phyloP scores from a whole-genome alignment of 2,329 filamentous ascomycete genomes.

The Arthrobotrys megalospora region DNA sequence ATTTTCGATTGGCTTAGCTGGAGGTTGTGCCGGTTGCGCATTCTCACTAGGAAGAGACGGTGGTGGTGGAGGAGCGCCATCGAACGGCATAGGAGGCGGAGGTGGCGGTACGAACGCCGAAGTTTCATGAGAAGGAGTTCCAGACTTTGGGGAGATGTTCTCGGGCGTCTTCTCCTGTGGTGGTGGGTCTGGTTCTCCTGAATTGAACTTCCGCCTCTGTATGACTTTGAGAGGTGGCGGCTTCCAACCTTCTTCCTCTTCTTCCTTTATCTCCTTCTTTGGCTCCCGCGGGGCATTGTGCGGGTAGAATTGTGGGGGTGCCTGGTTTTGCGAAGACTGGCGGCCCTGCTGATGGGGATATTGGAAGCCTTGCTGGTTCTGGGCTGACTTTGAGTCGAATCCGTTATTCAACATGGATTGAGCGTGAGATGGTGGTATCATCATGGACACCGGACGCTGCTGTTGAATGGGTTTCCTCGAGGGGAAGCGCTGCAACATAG shows the following conservation, averaged over 20 bases:
- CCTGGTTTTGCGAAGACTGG: background rate
- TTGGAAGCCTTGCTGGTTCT: conserved; percentile 3
- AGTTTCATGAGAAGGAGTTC: conserved; percentile 12
- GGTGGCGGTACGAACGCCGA: conserved; percentile 18
- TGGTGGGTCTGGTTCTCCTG: conserved; percentile 36
- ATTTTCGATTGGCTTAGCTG: background rate
- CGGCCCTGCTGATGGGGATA: conserved; percentile 14
- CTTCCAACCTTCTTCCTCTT: conserved; percentile 41
- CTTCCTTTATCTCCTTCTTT: background rate
- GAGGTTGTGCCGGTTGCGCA: background rate
- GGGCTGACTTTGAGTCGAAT: background rate
- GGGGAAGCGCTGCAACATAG: conserved; percentile 43
- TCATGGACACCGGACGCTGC: conserved; percentile 49
- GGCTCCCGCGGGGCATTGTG: conserved; percentile 9
- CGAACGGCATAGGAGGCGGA: conserved; percentile 20
- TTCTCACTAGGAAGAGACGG: background rate
- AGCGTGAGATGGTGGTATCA: conserved; percentile 33
- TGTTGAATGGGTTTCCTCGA: conserved; percentile 44
- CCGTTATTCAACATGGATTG: conserved; percentile 10
- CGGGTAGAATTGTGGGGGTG: background rate
- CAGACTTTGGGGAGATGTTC: background rate
- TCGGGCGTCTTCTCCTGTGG: background rate
- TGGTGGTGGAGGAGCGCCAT: background rate
- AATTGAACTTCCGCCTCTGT: conserved; percentile 43
- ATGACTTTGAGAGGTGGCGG: conserved; percentile 44